phyloP scores from a whole-genome alignment of 2,329 filamentous ascomycete species.

The Diaporthe caulivora region DNA sequence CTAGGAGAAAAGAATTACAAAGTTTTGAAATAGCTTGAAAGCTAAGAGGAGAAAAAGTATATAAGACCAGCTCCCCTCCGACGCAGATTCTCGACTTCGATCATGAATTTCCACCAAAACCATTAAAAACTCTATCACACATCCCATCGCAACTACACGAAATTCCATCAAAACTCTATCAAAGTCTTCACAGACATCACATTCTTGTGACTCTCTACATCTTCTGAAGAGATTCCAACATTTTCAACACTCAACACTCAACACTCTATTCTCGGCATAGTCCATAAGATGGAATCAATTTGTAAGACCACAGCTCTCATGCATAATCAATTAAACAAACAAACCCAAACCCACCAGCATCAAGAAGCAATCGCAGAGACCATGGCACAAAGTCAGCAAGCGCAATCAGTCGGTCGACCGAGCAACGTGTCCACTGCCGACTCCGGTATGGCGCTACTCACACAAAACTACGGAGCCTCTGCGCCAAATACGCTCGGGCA shows the following conservation, averaged over 20 bases:
- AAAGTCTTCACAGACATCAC: not conserved
- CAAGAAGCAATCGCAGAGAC: not conserved
- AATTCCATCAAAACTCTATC: too few species aligned
- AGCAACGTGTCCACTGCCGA: not conserved
- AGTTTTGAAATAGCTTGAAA: not conserved
- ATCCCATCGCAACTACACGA: too few species aligned
- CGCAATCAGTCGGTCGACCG: too few species aligned
- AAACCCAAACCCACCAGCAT: not conserved
- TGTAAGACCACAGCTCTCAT: not conserved
- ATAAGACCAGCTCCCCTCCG: not conserved
- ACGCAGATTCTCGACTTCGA: not conserved
- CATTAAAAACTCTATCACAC: not conserved
- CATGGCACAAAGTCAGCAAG: not conserved
- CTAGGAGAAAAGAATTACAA: not conserved
- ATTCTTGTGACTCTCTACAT: too few species aligned
- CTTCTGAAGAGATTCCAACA: too few species aligned
- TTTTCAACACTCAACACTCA: too few species aligned
- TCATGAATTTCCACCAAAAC: not conserved
- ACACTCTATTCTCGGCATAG: not conserved
- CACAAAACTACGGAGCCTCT: not conserved
- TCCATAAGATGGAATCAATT: not conserved
- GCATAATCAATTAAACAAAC: not conserved
- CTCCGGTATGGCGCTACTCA: not conserved
- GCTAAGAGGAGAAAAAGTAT: not conserved
- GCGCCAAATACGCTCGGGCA: accelerated